A percentile compares a stretch with the other conserved stretches of the same genome.
Conservation (phyloP, 1,139 yeast genomes). For the Pichia sp. region DNA sequence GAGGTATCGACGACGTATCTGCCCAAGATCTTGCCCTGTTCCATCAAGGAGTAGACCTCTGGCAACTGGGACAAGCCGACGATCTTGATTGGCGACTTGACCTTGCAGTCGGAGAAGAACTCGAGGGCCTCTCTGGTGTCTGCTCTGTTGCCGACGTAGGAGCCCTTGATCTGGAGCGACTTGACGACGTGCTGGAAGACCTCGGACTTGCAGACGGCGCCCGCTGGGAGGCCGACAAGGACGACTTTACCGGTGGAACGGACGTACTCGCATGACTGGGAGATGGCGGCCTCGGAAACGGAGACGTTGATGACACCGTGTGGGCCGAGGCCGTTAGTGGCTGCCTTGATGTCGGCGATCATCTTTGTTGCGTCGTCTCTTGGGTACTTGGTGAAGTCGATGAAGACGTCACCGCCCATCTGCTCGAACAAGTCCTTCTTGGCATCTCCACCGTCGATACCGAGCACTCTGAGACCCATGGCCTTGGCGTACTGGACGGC, state of each 20-base stretch:
- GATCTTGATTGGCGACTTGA: constrained; percentile 62
- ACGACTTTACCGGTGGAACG: constrained; percentile 68
- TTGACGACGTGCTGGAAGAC: constrained; percentile 64
- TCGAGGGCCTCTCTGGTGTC: constrained; percentile 76
- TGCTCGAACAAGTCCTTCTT: constrained; percentile 52
- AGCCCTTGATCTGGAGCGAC: constrained; percentile 61
- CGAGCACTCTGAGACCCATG: constrained; percentile 74
- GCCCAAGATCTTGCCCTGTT: constrained; percentile 66
- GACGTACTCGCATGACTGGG: constrained; percentile 60
- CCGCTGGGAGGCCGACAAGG: constrained; percentile 70
- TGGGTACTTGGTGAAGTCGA: constrained; percentile 49
- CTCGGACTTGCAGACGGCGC: constrained; percentile 58
- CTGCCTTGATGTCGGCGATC: constrained; percentile 45
- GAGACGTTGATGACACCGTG: constrained; percentile 77
- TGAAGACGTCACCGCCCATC: constrained; percentile 66
- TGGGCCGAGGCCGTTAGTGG: constrained; percentile 65
- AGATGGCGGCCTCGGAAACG: constrained; percentile 61
- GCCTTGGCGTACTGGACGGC: constrained; percentile 81
- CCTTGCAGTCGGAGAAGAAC: constrained; percentile 65
- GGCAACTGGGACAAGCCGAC: constrained; percentile 61
- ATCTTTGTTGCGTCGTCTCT: constrained; percentile 41
- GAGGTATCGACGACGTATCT: constrained; percentile 62
- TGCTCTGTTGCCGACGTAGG: constrained; percentile 77
- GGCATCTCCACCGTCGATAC: constrained; percentile 69
- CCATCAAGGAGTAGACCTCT: constrained; percentile 60